phyloP scores from a whole-genome alignment of 257 asterid genomes.

The Paraleonurus japonicus region DNA sequence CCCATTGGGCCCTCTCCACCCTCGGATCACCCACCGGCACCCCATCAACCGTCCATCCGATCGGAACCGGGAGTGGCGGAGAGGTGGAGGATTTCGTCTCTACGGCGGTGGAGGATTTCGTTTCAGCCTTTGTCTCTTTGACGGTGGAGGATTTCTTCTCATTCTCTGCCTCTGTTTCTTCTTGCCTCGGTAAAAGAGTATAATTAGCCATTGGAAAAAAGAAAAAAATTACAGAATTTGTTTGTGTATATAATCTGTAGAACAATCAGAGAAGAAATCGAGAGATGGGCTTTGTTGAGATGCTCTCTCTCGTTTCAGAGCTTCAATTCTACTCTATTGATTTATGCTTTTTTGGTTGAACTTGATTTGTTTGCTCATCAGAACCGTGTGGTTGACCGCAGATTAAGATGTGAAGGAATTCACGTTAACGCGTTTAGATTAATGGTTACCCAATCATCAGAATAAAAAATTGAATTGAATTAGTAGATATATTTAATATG shows the following conservation, averaged over 20 bases:
- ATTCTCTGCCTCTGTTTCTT: conserved; percentile 22
- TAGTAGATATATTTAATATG: too few relatives aligned
- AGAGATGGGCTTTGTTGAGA: conserved; percentile 24
- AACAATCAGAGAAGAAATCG: conserved; percentile 2
- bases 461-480: too few relatives aligned
- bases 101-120: background rate
- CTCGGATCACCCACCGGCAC: conserved; percentile 36
- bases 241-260: background rate
- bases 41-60: conserved; percentile 52
- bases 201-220: conserved; percentile 33
- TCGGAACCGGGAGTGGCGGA: conserved; percentile 37
- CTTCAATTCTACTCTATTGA: background rate
- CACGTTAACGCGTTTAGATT: background rate
- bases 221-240: background rate
- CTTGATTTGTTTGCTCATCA: background rate
- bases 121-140: background rate
- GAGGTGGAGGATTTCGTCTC: conserved; percentile 35
- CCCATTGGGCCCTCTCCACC: conserved; percentile 49
- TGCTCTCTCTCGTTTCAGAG: conserved; percentile 27
- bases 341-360: background rate
- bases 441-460: background rate
- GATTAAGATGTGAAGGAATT: background rate
- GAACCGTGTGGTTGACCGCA: conserved; percentile 17
- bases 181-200: conserved; percentile 37
- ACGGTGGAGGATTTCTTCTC: background rate